A percentile compares a stretch with the other conserved stretches of the same genome.
phyloP scores from a whole-genome alignment of 1,284 basidiomycete genomes.

The Apiotrichum mycotoxinovorans region DNA sequence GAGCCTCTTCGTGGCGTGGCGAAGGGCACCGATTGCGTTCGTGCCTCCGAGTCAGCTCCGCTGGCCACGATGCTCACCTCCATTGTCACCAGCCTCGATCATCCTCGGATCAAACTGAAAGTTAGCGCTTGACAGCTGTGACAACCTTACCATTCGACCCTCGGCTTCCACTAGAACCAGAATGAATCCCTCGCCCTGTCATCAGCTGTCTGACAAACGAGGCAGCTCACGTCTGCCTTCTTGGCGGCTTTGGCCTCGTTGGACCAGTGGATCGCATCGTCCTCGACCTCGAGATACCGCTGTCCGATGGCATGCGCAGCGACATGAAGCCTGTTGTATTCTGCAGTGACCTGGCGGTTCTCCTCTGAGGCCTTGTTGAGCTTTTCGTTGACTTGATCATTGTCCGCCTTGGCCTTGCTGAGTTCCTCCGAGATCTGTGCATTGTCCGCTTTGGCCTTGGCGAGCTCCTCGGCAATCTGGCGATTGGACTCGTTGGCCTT shows the following conservation, averaged over 20 bases:
- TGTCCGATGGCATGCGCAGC: neutral
- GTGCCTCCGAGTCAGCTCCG: neutral
- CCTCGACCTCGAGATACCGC: neutral
- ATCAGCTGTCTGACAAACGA: neutral
- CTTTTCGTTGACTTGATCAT: conserved; percentile 33
- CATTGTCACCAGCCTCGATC: conserved; percentile 13
- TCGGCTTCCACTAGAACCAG: conserved; percentile 29
- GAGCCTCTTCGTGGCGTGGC: conserved; percentile 5
- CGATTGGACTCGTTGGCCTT: neutral
- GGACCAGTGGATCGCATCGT: conserved; percentile 33
- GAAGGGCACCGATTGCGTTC: neutral
- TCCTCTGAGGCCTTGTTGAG: conserved; percentile 30
- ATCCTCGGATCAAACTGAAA: conserved; percentile 23
- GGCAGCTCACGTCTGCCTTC: neutral
- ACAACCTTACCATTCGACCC: conserved; percentile 23
- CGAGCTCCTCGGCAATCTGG: too few relatives aligned
- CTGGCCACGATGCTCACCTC: conserved; percentile 13
- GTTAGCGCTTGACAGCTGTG: neutral
- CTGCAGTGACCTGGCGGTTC: neutral
- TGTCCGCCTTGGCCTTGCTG: neutral
- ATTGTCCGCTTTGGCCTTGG: neutral
- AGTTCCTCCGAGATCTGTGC: neutral
- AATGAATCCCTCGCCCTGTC: conserved; percentile 8
- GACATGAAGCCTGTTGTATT: neutral
- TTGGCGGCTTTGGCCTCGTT: neutral